A percentile compares a stretch with the other conserved stretches of the same genome.
Conservation (phyloP, 1,139 yeast genomes). For the Sugiyamaella sp. region DNA sequence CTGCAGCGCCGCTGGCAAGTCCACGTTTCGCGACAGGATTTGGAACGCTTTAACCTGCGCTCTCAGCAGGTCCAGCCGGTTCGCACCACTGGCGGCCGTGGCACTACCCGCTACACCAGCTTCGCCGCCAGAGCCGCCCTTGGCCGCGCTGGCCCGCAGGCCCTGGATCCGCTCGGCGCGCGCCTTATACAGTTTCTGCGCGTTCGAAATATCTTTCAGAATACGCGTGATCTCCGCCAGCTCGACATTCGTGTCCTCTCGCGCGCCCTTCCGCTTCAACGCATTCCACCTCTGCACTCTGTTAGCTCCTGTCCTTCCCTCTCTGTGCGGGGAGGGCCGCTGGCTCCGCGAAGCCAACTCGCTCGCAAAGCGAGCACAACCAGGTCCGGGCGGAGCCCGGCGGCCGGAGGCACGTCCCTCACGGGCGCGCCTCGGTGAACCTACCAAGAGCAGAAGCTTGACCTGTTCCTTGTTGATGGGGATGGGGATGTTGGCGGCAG, state of each 20-base stretch:
- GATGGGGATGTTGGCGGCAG: slow-evolving; percentile 27
- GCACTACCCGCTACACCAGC: not conserved
- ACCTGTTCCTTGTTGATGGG: slow-evolving; percentile 44
- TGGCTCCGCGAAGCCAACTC: not conserved
- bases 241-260: slow-evolving; percentile 41
- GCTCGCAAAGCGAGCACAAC: not conserved
- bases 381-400: not conserved
- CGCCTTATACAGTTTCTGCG: slow-evolving; percentile 45
- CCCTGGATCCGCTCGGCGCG: slow-evolving; percentile 38
- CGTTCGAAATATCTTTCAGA: slow-evolving; percentile 39
- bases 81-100: not conserved
- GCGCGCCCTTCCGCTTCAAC: slow-evolving; percentile 42
- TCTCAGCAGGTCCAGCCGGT: slow-evolving; percentile 52
- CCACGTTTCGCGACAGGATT: slow-evolving; percentile 73
- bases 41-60: slow-evolving; percentile 78
- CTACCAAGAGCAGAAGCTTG: slow-evolving; percentile 41
- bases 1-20: slow-evolving; percentile 58
- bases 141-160: too few species aligned
- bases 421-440: slow-evolving; percentile 19
- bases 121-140: not conserved
- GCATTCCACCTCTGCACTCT: slow-evolving; percentile 46
- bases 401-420: not conserved
- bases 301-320: not conserved
- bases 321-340: too few species aligned
- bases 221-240: slow-evolving; percentile 42